phyloP scores from a whole-genome alignment of 2,329 filamentous ascomycete species.

The Phyllosticta paracitricarpa region DNA sequence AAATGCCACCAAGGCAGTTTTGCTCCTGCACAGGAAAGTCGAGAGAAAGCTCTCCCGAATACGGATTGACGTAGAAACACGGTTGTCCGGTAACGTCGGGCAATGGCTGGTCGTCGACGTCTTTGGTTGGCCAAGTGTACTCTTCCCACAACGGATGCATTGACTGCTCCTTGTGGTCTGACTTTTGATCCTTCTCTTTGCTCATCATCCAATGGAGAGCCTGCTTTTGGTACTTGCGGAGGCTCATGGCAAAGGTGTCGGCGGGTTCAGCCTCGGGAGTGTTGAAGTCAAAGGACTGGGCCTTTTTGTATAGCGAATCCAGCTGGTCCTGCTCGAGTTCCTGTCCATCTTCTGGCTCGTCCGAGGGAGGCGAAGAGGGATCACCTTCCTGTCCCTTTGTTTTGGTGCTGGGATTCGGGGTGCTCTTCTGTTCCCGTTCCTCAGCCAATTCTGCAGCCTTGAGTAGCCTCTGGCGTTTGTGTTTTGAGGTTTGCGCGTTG shows the following conservation, averaged over 20 bases:
- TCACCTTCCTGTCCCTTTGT: slow-evolving; percentile 23
- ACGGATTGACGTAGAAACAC: slow-evolving; percentile 91
- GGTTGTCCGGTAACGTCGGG: slow-evolving; percentile 54
- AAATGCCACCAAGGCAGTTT: slow-evolving; percentile 82
- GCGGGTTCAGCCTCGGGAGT: slow-evolving; percentile 81
- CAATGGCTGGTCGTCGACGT: slow-evolving; percentile 72
- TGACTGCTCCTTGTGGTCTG: slow-evolving; percentile 57
- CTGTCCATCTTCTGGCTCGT: slow-evolving; percentile 69
- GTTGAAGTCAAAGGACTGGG: slow-evolving; percentile 90
- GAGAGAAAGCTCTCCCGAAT: slow-evolving; percentile 85
- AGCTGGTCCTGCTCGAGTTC: slow-evolving; percentile 94
- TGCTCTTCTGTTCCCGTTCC: slow-evolving; percentile 42
- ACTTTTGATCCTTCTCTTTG: slow-evolving; percentile 75
- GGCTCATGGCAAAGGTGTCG: slow-evolving; percentile 67
- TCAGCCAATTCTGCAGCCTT: slow-evolving; percentile 84
- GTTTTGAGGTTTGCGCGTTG: slow-evolving; percentile 65
- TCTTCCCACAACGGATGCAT: slow-evolving; percentile 99
- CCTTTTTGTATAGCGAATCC: slow-evolving; percentile 87
- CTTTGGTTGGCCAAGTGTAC: slow-evolving; percentile 79
- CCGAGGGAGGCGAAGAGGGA: slow-evolving; percentile 36
- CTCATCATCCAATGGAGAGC: slow-evolving; percentile 92
- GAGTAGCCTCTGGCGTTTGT: slow-evolving; percentile 74
- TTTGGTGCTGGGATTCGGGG: slow-evolving; percentile 11
- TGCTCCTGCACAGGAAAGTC: slow-evolving; percentile 92
- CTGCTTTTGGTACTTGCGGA: slow-evolving; percentile 92